Evolutionary conservation across 495 filamentous ascomycete genomes (phyloP), one percentile per base, ranked within the genome.

Genomic region (Saxophila tyrrhenica): DNA sequence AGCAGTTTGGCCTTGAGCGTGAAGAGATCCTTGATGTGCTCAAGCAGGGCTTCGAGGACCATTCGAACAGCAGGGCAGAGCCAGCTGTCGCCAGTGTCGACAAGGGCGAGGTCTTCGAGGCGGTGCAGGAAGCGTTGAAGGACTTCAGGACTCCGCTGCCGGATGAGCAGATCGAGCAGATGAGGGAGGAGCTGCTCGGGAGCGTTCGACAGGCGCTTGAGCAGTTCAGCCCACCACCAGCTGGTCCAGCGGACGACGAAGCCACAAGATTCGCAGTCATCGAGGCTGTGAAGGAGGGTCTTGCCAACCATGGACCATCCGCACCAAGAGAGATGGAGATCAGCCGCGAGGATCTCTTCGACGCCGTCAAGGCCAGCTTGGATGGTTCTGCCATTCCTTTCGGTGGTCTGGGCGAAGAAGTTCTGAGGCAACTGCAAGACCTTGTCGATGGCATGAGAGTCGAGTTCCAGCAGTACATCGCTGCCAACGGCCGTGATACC

Each of bases 11-110:
- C 8, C 72, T 96, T 8, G 88, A 94, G 61, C 76, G 87, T 7
- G 87, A 94, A 20, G 90, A 96, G 59, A 84, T 96, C 25, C 75
- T 96, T 0, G 79, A 84, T 25, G 90, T 86, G 58, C 73, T 96
- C 21, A 78, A 82, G 55, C 85, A 96, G 66, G 90, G 90, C 3
- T 73, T 96, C 9, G 81, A 84, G 58, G 76, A 84, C 25, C 90
- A 89, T 58, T 76, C 80, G 39, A 82, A 82, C 1, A 73, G 73
- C 44, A 61, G 73, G 1, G 66, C 73, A 15, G 69, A 78, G 35
- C 64, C 77, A 39, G 50, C 17, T 23, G 42, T 49, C n/a, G 39
- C 45, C 42, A 76, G 75, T 15, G 79, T 85, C 15, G 84, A 79
- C 16, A 80, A 82, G 54, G 86, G 91, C 0, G 87, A 94, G 57